Evolutionary conservation across 1,284 basidiomycete genomes (phyloP), one percentile per base, ranked within the genome.

Genomic region (Hortiboletus rubellus): DNA sequence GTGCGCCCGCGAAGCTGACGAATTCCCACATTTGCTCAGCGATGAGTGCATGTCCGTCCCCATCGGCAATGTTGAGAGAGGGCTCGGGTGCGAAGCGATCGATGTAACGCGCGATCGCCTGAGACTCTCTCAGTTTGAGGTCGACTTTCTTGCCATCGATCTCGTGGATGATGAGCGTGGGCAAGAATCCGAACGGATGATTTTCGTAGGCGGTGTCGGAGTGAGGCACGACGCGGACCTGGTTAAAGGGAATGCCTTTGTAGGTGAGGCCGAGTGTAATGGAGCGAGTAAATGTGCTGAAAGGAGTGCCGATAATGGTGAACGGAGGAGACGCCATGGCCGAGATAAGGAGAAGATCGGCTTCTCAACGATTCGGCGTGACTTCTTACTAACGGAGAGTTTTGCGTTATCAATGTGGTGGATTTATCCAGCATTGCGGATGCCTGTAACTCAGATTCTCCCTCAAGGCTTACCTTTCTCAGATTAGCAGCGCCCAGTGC

Each of bases 1-100:
- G 49, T 12, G 63, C 54, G 3, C 60, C 60, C 1, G 55, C 63
- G 8, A 72, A 60, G 14, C 62, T 68, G 45, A 66, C 72, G 24
- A 71, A 72, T 31, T 71, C 70, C 71, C 72, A 71, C 70, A 74
- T 56, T 42, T 71, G 69, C 51, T 71, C 70, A 0, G 49, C 38
- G 52, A 73, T 52, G 44, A 68, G 1, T 15, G 63, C 42, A 14
- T 60, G 60, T 6, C 55, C 70, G 0, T 68, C 61, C 0, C 68
- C 68, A 1, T 67, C 48, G 0, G 17, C 48, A 33, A 72, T 58
- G 44, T 33, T 49, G 27, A 74, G 62, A 12, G 58, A 56, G 3
- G 70, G 70, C 47, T 69, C 58, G 24, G 70, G 70, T 5, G 57
- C 55, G 22, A 74, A 43, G 46, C 64, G 69, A 24, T 71, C 71